Conservation (phyloP, 2,329 filamentous ascomycete genomes). For the Colletotrichum sp. region DNA sequence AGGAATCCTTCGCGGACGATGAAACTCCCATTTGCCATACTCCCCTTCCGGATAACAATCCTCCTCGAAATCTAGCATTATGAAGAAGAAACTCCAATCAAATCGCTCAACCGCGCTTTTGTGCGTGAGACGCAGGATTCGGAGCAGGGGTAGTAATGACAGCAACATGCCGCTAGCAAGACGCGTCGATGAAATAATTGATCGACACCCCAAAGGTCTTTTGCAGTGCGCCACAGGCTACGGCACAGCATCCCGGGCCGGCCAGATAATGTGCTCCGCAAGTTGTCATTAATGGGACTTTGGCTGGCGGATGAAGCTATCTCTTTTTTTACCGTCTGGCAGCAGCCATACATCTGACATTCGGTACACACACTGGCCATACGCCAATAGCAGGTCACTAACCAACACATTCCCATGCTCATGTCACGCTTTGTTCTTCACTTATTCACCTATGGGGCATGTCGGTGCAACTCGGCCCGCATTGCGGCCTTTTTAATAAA, state of each 20-base stretch:
- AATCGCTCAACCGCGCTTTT: neutral
- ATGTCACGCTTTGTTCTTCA: neutral
- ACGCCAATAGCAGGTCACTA: no score
- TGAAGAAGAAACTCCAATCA: neutral
- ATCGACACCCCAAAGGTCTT: neutral
- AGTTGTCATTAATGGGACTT: neutral
- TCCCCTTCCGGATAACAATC: neutral
- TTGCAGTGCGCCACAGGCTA: neutral
- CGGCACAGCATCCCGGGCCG: neutral
- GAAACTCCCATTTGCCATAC: neutral
- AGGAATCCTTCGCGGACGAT: neutral
- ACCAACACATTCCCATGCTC: neutral
- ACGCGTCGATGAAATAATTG: neutral
- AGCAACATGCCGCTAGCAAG: neutral
- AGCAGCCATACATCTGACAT: neutral
- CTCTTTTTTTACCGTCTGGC: neutral
- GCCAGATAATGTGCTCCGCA: neutral
- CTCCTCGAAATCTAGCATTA: neutral
- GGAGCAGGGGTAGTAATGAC: neutral
- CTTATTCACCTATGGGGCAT: neutral
- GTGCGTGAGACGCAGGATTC: neutral
- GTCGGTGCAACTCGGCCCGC: neutral
- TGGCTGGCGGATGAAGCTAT: neutral
- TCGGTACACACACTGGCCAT: no score
- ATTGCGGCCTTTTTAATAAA: neutral